Evolutionary conservation across 1,284 basidiomycete species (phyloP).

Genomic region (Melanopsichium pennsylvanicum): DNA sequence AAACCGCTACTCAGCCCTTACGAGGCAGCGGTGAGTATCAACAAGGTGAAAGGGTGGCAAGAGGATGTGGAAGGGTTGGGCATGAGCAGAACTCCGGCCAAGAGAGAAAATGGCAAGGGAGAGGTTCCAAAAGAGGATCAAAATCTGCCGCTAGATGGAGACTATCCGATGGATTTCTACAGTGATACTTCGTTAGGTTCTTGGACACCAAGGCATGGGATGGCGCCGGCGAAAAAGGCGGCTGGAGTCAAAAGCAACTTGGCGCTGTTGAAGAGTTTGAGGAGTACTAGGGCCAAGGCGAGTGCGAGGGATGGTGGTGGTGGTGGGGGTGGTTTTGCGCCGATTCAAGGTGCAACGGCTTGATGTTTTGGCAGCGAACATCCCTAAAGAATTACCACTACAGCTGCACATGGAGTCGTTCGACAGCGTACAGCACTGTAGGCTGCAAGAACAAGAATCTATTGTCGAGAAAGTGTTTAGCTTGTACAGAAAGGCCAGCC

Average conservation of each 20-base stretch:
- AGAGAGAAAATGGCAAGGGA: neutral
- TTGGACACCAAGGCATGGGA: constrained; percentile 67
- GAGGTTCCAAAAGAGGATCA: constrained; percentile 18
- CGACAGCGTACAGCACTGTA: no score
- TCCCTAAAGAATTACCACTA: no score
- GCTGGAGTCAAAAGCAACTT: constrained; percentile 45
- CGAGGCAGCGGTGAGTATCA: constrained; percentile 87
- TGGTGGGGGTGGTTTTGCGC: neutral
- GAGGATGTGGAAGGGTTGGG: constrained; percentile 56
- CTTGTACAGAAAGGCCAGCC: no score
- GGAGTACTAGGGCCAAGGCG: constrained; percentile 21
- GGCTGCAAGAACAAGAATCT: no score
- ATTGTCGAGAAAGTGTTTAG: no score
- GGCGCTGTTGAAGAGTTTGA: constrained; percentile 45
- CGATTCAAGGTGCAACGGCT: constrained; percentile 7
- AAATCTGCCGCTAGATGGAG: constrained; percentile 63
- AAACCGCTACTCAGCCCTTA: constrained; percentile 90
- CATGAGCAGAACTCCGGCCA: constrained; percentile 64
- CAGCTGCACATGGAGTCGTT: no score
- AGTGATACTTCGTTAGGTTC: constrained; percentile 73
- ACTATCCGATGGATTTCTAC: constrained; percentile 98
- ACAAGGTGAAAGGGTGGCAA: constrained; percentile 74
- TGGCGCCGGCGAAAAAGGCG: constrained; percentile 50
- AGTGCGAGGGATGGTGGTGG: neutral
- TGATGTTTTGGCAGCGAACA: no score